Conservation (phyloP, 1,284 basidiomycete species). For the Pholiota adiposa region DNA sequence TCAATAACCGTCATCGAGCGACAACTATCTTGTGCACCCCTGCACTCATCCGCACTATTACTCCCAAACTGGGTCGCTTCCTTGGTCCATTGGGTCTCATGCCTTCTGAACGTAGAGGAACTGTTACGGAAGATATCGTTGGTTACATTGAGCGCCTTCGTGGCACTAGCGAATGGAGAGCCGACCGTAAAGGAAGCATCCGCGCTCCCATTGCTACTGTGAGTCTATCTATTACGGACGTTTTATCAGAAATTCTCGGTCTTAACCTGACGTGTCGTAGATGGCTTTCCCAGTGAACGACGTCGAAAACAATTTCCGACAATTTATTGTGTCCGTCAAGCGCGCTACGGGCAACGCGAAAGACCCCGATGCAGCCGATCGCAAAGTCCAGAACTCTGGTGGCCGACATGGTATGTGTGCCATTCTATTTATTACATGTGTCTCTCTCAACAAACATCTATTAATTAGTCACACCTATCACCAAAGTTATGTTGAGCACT, state of each 20-base stretch:
- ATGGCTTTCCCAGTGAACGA: conserved; percentile 77
- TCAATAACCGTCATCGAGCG: conserved; percentile 70
- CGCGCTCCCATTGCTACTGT: conserved; percentile 79
- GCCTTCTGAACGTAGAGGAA: conserved; percentile 93
- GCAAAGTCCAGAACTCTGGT: conserved; percentile 38
- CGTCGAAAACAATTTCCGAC: conserved; percentile 79
- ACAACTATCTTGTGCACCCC: conserved; percentile 87
- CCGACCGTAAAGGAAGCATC: conserved; percentile 87
- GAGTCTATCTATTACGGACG: conserved; percentile 23
- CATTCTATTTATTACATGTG: not conserved
- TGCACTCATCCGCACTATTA: conserved; percentile 78
- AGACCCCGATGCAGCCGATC: conserved; percentile 38
- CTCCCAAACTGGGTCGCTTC: conserved; percentile 83
- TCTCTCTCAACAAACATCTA: conserved; percentile 10
- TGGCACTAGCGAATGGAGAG: conserved; percentile 91
- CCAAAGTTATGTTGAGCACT: conserved; percentile 81
- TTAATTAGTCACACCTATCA: conserved; percentile 74
- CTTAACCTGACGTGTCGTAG: conserved; percentile 39
- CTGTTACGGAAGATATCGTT: conserved; percentile 87
- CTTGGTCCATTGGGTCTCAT: conserved; percentile 95
- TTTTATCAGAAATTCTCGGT: too few species aligned
- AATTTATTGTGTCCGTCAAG: conserved; percentile 82
- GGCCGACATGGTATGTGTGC: conserved; percentile 40
- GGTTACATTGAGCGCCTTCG: conserved; percentile 82
- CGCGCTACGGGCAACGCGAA: conserved; percentile 71